These are phyloP conservation scores for Fusarium chaquense DNA, from an alignment of 2,329 filamentous ascomycete species.

Conservation along the genomic window DNA sequence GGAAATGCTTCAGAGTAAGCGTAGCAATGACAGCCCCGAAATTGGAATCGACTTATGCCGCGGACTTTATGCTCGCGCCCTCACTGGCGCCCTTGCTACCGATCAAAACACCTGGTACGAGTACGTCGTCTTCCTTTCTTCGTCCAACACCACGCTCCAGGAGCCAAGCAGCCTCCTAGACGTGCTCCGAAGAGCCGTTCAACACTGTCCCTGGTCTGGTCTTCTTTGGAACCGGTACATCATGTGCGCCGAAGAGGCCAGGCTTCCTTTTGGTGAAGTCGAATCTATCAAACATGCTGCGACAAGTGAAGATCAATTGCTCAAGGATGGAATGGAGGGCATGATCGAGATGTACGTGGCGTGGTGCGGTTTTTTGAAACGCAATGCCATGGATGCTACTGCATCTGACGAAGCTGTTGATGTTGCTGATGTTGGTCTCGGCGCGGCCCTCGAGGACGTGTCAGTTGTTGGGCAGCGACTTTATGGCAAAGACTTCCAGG, in stretches of 20 bases:
- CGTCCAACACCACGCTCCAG: conserved; percentile 54
- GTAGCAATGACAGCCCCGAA: conserved; percentile 60
- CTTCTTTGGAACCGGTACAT: conserved; percentile 91
- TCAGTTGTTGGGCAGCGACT: conserved; percentile 80
- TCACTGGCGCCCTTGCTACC: conserved; percentile 75
- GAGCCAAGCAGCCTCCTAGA: conserved; percentile 67
- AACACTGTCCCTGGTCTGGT: conserved; percentile 94
- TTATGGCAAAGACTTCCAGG: conserved; percentile 79
- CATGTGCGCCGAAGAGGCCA: conserved; percentile 82
- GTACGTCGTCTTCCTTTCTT: conserved; percentile 80
- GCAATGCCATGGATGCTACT: conserved; percentile 80
- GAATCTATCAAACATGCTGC: conserved; percentile 93
- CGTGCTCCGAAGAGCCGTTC: conserved; percentile 82
- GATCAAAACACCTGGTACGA: conserved; percentile 86
- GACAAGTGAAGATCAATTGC: conserved; percentile 85
- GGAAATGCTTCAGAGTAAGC: conserved; percentile 75
- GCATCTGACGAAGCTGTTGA: conserved; percentile 86
- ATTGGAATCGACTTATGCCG: conserved; percentile 65
- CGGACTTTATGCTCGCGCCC: conserved; percentile 82
- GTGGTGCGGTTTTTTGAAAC: conserved; percentile 94
- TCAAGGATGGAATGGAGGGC: conserved; percentile 86
- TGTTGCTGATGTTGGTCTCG: conserved; percentile 89
- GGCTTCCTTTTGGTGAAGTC: conserved; percentile 81
- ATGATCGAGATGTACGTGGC: conserved; percentile 91
- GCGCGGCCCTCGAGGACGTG: conserved; percentile 87